Base-by-base conservation (phyloP, 306 rosid species). In the Mimosa pudica region DNA sequence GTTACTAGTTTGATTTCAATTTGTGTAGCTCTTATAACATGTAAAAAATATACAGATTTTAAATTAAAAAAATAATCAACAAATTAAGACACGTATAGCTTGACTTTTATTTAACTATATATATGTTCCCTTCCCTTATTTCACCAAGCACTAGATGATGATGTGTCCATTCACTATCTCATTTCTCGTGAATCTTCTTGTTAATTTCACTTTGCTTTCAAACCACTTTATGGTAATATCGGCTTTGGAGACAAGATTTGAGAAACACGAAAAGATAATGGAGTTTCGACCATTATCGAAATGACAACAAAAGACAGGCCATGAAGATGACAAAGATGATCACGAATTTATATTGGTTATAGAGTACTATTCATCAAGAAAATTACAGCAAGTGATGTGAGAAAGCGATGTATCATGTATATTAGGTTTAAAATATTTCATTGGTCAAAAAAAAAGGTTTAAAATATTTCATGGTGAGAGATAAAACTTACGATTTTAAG, bases 391-490 rank as follows among this genome's bases (percentile, higher is more conserved):
- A 78, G 83, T 78, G 76, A 63, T 70, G 71, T 6, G 67, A 62
- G 89, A 84, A 63, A 81, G 85, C 35, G 92, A 87, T 77, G 72
- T 74, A 20, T 79, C 70, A 33, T 52, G n/a, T 17, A 57, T 77
- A 33, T 81, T 64, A 33, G 69, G 79, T 65, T 75, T 69, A 62
- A 30, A 66, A 76, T 55, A 67, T 63, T 61, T 42, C 68, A 51
- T 66, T n/a, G n/a, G n/a, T n/a, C n/a, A n/a, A n/a, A n/a, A n/a
- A n/a, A n/a, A n/a, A n/a, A 33, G 69, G 79, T 65, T 75, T 69
- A 62, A 30, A 66, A 76, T 55, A 67, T 63, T 61, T 42, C 68
- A 51, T 66, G 77, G 55, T 48, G 71, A 82, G 76, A 78, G 73
- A 58, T 65, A 24, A 8, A 30, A 24, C 67, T 60, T 5, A 79